Evolutionary conservation across 495 filamentous ascomycete genomes (phyloP).

Genomic region (Hypoxylon lienhwacheense): DNA sequence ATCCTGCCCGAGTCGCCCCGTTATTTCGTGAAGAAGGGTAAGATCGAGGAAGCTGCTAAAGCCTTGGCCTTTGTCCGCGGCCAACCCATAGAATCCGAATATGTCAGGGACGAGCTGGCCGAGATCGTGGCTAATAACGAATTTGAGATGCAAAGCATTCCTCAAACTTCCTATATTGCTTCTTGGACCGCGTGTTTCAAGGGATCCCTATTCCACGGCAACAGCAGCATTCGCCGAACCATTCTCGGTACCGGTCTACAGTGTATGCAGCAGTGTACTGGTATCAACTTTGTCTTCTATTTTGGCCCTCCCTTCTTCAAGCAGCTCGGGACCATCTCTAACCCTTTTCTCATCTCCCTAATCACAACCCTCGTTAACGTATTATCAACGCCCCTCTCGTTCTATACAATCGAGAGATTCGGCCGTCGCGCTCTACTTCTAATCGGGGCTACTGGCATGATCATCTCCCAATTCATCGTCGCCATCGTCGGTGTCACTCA

Average conservation of each 20-base stretch:
- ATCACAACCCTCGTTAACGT: constrained; percentile 88
- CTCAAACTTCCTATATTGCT: constrained; percentile 59
- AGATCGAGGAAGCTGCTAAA: constrained; percentile 57
- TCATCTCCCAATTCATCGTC: constrained; percentile 79
- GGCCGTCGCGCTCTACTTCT: constrained; percentile 84
- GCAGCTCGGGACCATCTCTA: constrained; percentile 66
- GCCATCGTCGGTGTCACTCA: constrained; percentile 62
- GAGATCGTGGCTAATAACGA: constrained; percentile 73
- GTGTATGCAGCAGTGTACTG: constrained; percentile 65
- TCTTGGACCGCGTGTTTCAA: constrained; percentile 70
- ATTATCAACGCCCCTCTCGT: constrained; percentile 74
- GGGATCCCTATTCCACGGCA: constrained; percentile 59
- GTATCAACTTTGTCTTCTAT: constrained; percentile 95
- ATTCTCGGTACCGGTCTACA: constrained; percentile 66
- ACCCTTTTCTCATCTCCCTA: constrained; percentile 78
- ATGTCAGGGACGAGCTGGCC: constrained; percentile 66
- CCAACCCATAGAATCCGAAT: constrained; percentile 62
- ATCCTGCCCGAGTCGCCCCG: constrained; percentile 62
- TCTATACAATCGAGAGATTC: constrained; percentile 78
- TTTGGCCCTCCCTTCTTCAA: constrained; percentile 81
- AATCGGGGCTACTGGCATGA: constrained; percentile 77
- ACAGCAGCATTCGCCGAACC: constrained; percentile 68
- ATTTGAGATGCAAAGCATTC: constrained; percentile 61
- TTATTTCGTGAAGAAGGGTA: constrained; percentile 59
- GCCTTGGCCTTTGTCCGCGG: constrained; percentile 54